Percentiles rank a stretch among this genome's conserved stretches.
Evolutionary conservation across 257 asterid species (phyloP).

Genomic region (Henckelia pumila): DNA sequence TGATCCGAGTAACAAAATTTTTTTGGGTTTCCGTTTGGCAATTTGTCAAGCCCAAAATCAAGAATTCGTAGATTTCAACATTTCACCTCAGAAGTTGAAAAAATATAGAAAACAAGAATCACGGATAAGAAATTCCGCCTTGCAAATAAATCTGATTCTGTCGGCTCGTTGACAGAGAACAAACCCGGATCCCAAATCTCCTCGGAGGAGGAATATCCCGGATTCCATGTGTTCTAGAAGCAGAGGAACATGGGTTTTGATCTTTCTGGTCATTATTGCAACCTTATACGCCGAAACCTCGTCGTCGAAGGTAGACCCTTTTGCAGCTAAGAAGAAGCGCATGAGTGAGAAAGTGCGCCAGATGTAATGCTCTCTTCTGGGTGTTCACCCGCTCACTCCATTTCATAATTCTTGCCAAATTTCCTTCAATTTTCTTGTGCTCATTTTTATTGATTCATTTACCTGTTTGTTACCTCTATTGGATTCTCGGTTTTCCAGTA

Average conservation of each 20-base stretch:
- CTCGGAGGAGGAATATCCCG: neutral
- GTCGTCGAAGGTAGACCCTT: conserved; percentile 43
- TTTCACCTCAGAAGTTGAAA: neutral
- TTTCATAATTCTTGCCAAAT: neutral
- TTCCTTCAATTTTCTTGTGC: conserved; percentile 3
- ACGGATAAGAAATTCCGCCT: neutral
- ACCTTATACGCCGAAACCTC: conserved; percentile 33
- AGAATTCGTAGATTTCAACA: neutral
- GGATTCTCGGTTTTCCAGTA: neutral
- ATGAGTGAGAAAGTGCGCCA: conserved; percentile 89
- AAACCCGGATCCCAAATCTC: neutral
- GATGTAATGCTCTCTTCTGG: conserved; percentile 45
- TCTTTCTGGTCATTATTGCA: conserved; percentile 43
- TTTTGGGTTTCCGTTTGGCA: neutral
- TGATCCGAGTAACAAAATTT: too few relatives aligned
- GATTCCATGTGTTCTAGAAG: conserved; percentile 46
- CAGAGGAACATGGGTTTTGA: conserved; percentile 48
- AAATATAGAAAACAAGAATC: neutral
- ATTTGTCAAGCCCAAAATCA: neutral
- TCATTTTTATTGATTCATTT: conserved; percentile 1
- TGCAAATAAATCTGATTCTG: conserved; percentile 9
- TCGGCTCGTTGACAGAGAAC: conserved; percentile 5
- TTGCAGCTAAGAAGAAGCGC: conserved; percentile 74
- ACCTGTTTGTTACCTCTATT: neutral
- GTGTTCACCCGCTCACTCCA: neutral